Evolutionary conservation across 1,139 yeast genomes (phyloP), one percentile per base, ranked within the genome.

Genomic region (Suhomyces ambrosiae): DNA sequence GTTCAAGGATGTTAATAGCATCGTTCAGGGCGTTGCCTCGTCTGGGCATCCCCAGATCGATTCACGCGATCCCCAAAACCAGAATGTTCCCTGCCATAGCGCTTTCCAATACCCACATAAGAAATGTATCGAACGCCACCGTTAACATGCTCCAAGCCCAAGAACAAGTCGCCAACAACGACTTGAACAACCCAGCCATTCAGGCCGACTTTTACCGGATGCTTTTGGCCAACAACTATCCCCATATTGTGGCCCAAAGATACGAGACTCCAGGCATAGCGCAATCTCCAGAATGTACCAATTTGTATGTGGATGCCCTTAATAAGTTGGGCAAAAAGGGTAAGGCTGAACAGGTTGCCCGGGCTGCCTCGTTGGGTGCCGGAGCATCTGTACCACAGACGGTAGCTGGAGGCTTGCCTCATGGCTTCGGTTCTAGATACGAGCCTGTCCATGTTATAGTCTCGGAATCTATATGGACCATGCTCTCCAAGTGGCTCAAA

Each of bases 201-300:
- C 98, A 92, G 62, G 89, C 94, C 1, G 83, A 79, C 41, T 90
- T 92, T 52, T 92, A 92, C 66, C 75, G 76, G 47, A 72, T 80
- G 15, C 67, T 90, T 37, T 61, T 92, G 49, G 78, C 78, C 39
- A 76, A 90, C 35, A 85, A 86, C 62, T 90, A 89, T 57, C 97
- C 98, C 8, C 96, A 89, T 49, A 82, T 92, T 39, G 96, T 92
- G 6, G 89, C 89, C 7, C 85, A 94, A 40, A 76, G 99, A 42
- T 94, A 79, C 60, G 97, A 92, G 59, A 83, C 95, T 5, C 85
- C 94, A 0, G 96, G 96, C 7, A 87, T 92, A 37, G 94, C 95
- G 8, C 69, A 82, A 14, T 81, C 85, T 41, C 73, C 79, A 1
- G 95, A 86, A 47, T 85, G 97, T 63, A 80, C 89, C 38, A 74